phyloP scores from a whole-genome alignment of 1,284 basidiomycete species.

The Irpex sp. region DNA sequence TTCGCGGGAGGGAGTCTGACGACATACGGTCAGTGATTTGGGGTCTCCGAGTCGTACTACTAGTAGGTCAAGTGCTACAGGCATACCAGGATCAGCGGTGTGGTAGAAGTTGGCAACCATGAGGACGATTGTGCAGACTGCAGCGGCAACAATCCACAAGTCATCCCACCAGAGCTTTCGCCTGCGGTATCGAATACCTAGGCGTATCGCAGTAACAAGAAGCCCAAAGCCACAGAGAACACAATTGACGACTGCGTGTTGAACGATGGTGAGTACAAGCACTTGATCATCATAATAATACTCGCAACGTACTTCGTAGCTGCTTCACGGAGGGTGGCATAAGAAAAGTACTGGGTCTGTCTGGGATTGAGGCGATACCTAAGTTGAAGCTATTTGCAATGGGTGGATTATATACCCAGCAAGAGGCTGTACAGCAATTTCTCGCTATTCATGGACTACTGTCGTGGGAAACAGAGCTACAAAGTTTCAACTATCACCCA shows the following conservation, averaged over 20 bases:
- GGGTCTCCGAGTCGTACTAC: too few relatives aligned
- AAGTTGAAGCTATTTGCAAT: background rate
- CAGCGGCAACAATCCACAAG: background rate
- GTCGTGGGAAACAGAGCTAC: too few relatives aligned
- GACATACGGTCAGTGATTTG: too few relatives aligned
- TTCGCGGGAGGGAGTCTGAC: background rate
- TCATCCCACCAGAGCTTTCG: background rate
- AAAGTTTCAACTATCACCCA: background rate
- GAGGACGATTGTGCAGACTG: background rate
- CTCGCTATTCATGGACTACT: too few relatives aligned
- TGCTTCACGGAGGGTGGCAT: background rate
- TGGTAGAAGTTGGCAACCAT: background rate
- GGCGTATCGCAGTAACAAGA: background rate
- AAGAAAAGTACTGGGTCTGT: slow-evolving; percentile 49
- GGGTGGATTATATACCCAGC: too few relatives aligned
- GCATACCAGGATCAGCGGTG: background rate
- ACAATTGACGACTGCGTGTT: background rate
- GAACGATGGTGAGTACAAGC: too few relatives aligned
- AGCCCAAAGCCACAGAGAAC: background rate
- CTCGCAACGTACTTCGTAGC: background rate
- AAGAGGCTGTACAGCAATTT: too few relatives aligned
- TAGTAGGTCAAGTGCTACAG: too few relatives aligned
- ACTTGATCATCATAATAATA: background rate
- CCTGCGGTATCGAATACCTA: background rate
- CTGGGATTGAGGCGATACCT: background rate